phyloP scores from a whole-genome alignment of 768 basidiomycete species.

The Lentinula sp. region DNA sequence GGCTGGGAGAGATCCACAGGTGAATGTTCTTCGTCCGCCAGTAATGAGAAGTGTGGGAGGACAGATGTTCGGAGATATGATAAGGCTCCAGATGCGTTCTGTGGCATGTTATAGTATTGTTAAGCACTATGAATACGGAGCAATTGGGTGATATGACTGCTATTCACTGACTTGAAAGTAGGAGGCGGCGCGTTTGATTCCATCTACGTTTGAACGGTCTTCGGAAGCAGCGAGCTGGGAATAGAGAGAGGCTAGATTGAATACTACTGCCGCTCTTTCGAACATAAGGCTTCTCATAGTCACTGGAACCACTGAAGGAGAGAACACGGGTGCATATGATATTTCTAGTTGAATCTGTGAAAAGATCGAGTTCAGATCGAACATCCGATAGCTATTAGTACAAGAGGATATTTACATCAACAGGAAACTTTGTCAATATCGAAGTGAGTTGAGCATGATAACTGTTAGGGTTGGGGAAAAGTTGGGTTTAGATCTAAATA shows the following conservation, averaged over 20 bases:
- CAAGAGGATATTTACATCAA: conserved; percentile 43
- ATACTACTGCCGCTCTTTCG: conserved; percentile 73
- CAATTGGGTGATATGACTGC: neutral
- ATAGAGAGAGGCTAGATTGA: conserved; percentile 84
- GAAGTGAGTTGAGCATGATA: conserved; percentile 90
- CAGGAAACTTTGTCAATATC: conserved; percentile 78
- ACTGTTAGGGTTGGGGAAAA: conserved; percentile 30
- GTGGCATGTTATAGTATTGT: neutral
- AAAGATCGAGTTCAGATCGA: too few species aligned
- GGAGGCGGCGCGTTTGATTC: conserved; percentile 72
- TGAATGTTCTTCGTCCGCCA: conserved; percentile 43
- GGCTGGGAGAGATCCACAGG: conserved; percentile 62
- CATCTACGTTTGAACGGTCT: conserved; percentile 68
- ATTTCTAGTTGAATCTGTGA: conserved; percentile 64
- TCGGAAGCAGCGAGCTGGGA: conserved; percentile 71
- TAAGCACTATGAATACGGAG: neutral
- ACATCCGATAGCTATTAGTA: neutral
- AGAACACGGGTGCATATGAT: conserved; percentile 70
- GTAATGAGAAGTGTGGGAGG: conserved; percentile 43
- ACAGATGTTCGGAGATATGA: conserved; percentile 50
- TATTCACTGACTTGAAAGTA: conserved; percentile 54
- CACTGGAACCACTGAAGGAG: conserved; percentile 47
- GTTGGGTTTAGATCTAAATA: too few species aligned
- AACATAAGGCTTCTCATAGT: conserved; percentile 71
- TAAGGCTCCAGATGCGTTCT: conserved; percentile 74